phyloP scores from a whole-genome alignment of 306 rosid species.

The Luffa aegyptiaca region DNA sequence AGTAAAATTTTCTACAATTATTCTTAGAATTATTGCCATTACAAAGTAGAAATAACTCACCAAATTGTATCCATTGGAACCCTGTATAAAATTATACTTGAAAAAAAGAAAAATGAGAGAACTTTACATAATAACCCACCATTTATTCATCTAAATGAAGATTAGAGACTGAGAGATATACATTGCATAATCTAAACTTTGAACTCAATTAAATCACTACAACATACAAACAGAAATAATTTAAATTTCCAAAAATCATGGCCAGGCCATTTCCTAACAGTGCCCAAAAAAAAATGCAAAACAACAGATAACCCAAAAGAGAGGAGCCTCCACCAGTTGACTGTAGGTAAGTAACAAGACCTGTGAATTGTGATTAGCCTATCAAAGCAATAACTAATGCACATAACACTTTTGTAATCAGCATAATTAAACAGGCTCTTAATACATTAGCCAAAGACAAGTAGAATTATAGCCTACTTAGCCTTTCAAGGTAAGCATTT shows the following conservation, averaged over 20 bases:
- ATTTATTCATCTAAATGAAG: neutral
- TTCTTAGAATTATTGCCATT: neutral
- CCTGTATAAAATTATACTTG: neutral
- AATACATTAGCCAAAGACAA: slow-evolving; percentile 8
- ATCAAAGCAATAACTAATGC: neutral
- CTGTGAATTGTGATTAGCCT: slow-evolving; percentile 2
- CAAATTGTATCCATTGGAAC: neutral
- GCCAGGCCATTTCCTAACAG: neutral
- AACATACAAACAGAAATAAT: neutral
- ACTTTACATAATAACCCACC: neutral
- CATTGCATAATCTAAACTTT: neutral
- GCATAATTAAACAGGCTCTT: neutral
- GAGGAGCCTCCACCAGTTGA: neutral
- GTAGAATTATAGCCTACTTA: neutral
- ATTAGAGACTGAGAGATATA: no score
- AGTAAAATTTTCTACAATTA: neutral
- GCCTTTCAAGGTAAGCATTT: neutral
- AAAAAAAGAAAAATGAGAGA: neutral
- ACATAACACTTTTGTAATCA: neutral
- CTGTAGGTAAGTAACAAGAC: neutral
- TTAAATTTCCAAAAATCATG: neutral
- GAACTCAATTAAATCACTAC: neutral
- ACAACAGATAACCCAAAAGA: neutral
- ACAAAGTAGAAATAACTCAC: neutral
- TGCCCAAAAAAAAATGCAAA: neutral